Conservation (phyloP, 495 filamentous ascomycete genomes). For the Wilcoxina mikolae region DNA sequence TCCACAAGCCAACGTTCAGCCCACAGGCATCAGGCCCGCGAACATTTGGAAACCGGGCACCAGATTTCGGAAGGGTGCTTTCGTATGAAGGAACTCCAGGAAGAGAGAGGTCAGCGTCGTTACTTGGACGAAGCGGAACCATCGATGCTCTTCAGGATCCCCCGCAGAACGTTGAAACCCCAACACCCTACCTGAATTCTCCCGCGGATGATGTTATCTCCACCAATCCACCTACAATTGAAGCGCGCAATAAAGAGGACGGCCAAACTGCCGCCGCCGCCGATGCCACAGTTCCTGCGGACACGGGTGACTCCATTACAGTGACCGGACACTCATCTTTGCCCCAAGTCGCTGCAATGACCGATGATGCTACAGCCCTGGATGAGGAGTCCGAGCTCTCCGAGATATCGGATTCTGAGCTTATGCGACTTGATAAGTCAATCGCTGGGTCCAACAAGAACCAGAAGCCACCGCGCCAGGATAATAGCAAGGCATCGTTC, state of each 20-base stretch:
- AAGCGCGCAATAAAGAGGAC: not conserved
- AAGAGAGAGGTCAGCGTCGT: too few relatives aligned
- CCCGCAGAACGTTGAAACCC: not conserved
- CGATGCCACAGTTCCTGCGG: not conserved
- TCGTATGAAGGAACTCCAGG: conserved; percentile 3
- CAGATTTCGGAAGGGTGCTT: not conserved
- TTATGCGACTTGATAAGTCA: not conserved
- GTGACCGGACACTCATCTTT: too few relatives aligned
- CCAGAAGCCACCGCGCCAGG: not conserved
- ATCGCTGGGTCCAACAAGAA: not conserved
- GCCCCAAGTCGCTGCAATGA: not conserved
- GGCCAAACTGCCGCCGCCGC: not conserved
- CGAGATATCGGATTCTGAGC: conserved; percentile 1
- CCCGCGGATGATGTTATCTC: not conserved
- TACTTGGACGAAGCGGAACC: not conserved
- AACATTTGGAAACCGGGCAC: not conserved
- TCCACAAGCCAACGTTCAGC: not conserved
- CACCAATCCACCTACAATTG: not conserved
- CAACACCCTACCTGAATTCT: not conserved
- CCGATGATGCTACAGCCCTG: not conserved
- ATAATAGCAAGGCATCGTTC: not conserved
- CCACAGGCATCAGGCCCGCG: not conserved
- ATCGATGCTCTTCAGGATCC: not conserved
- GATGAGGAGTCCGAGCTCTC: conserved; percentile 4
- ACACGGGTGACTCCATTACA: too few relatives aligned